Evolutionary conservation across 768 basidiomycete genomes (phyloP).

Genomic region (Lactarius indigo): DNA sequence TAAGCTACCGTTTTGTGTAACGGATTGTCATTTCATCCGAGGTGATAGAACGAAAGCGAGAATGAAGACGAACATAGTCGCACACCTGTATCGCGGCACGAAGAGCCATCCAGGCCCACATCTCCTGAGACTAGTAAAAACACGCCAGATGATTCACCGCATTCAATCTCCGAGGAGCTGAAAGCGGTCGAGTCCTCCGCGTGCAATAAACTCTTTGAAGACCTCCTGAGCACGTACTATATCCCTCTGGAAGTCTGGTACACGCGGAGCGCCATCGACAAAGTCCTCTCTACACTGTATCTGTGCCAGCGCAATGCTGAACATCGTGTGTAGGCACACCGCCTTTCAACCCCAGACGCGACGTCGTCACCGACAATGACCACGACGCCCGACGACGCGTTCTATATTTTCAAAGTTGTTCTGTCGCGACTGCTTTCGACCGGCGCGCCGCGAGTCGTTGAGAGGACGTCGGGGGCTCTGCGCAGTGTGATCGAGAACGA

Average conservation of each 20-base stretch:
- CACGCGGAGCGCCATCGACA: constrained; percentile 78
- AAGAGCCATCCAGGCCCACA: not conserved
- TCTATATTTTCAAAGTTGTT: constrained; percentile 90
- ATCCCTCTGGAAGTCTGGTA: constrained; percentile 93
- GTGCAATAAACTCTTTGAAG: constrained; percentile 59
- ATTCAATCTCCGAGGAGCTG: constrained; percentile 20
- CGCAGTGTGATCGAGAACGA: constrained; percentile 78
- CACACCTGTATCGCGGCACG: not conserved
- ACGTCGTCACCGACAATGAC: constrained; percentile 61
- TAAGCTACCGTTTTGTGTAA: constrained; percentile 30
- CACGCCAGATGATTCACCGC: not conserved
- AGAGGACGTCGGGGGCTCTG: constrained; percentile 57
- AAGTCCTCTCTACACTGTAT: constrained; percentile 44
- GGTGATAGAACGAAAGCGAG: constrained; percentile 6
- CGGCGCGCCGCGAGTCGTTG: constrained; percentile 59
- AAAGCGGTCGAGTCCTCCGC: constrained; percentile 45
- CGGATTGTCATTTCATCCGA: not conserved
- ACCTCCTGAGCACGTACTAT: constrained; percentile 71
- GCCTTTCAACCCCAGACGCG: constrained; percentile 70
- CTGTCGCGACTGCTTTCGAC: constrained; percentile 74
- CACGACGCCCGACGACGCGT: constrained; percentile 89
- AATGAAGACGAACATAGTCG: not conserved
- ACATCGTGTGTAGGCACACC: constrained; percentile 66
- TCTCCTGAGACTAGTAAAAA: constrained; percentile 2
- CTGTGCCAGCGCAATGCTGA: not conserved